Percentiles rank a stretch among this genome's conserved stretches.
Evolutionary conservation across 2,329 filamentous ascomycete genomes (phyloP).

Genomic region (Leptosphaerulina australis): DNA sequence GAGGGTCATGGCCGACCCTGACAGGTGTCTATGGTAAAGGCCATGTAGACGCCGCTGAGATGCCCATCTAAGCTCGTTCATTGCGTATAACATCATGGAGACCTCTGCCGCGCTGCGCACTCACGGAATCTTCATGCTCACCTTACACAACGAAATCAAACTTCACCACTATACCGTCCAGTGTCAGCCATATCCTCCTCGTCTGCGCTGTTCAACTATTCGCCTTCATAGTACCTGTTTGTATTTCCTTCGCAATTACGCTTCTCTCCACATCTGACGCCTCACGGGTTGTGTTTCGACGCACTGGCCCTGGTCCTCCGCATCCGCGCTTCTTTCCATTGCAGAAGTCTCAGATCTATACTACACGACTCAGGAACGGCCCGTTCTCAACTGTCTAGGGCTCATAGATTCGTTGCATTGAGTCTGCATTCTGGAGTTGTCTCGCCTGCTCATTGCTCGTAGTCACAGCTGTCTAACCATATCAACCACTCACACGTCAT

Average conservation of each 20-base stretch:
- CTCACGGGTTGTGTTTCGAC: slow-evolving; percentile 45
- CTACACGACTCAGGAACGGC: slow-evolving; percentile 31
- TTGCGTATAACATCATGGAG: slow-evolving; percentile 35
- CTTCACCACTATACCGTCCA: slow-evolving; percentile 17
- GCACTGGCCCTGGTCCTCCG: slow-evolving; percentile 44
- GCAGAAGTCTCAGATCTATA: slow-evolving; percentile 39
- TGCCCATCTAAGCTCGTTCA: slow-evolving; percentile 24
- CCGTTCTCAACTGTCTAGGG: slow-evolving; percentile 28
- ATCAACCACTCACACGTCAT: slow-evolving; percentile 28
- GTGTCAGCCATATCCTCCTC: slow-evolving; percentile 7
- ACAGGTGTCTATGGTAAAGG: slow-evolving; percentile 27
- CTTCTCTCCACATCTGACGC: slow-evolving; percentile 28
- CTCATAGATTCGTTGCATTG: slow-evolving; percentile 30
- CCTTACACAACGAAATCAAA: slow-evolving; percentile 6
- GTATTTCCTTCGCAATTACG: slow-evolving; percentile 26
- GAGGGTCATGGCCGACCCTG: slow-evolving; percentile 30
- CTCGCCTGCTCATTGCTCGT: slow-evolving; percentile 28
- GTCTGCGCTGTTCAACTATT: slow-evolving; percentile 19
- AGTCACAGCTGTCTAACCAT: slow-evolving; percentile 24
- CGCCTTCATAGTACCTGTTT: slow-evolving; percentile 28
- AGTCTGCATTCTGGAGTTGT: slow-evolving; percentile 30
- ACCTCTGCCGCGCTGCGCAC: slow-evolving; percentile 34
- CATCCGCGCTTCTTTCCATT: slow-evolving; percentile 40
- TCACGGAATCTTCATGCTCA: slow-evolving; percentile 11
- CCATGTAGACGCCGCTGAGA: slow-evolving; percentile 32